Base-by-base conservation (phyloP, 2,329 filamentous ascomycete species). In the Beauveria sp. region DNA sequence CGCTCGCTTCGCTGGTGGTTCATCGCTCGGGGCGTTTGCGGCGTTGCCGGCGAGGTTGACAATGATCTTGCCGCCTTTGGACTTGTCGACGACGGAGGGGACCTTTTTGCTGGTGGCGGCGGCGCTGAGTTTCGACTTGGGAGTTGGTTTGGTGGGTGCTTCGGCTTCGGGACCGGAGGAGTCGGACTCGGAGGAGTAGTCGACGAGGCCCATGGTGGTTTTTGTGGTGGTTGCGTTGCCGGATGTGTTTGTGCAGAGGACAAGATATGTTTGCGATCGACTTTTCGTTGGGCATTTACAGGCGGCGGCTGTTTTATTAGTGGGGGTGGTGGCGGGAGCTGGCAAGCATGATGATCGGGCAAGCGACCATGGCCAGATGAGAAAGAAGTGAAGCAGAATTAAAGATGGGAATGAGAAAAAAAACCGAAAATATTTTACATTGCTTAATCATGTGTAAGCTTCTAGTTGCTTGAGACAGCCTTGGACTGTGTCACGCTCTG, bases 41-140 rank as follows among this genome's bases (percentile, higher is more conserved):
- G 75, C 71, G 44, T 79, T 70, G 22, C 84, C 79, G 3, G 91
- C 86, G 16, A 97, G 83, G 66, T 83, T 91, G 72, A 97, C 85
- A 70, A 87, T 81, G 73, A 97, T 96, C 75, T 92, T 96, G 74
- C 88, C 86, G 8, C 90, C 85, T 70, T 92, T 91, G 60, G 87
- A 83, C 71, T 88, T 85, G 75, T 94, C 89, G 74, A 96, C 85
- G 60, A 94, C 84, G 73, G 92, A 92, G 69, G 89, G 87, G 20
- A 84, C 76, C 62, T 87, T 82, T 72, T 90, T 83, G 28, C 48
- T 20, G 48, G 4, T 24, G 77, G 68, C 24, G 70, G 62, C 12
- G 30, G 10, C 30, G 30, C 12, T 12, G 4, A 46, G 62, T 67
- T 59, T 50, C 65, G 63, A 65, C 67, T 77, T 72, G 24, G 70